Conservation (phyloP, 768 basidiomycete species). For the Mycena polygramma region DNA sequence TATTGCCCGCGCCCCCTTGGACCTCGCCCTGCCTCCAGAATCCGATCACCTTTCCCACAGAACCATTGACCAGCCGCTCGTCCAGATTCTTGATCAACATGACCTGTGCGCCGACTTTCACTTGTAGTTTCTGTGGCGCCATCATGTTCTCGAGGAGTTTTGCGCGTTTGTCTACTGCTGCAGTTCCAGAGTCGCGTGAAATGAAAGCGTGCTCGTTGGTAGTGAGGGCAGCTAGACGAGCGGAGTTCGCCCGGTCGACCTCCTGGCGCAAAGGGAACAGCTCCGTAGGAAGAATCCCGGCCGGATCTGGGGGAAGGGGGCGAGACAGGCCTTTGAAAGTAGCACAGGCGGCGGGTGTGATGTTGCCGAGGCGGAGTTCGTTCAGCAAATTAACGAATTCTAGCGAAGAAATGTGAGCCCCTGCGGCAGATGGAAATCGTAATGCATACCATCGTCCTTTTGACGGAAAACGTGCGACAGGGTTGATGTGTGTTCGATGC, state of each 20-base stretch:
- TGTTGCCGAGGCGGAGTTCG: constrained; percentile 73
- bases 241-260: constrained; percentile 74
- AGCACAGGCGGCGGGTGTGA: constrained; percentile 44
- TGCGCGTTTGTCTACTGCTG: constrained; percentile 56
- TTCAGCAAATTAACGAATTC: constrained; percentile 83
- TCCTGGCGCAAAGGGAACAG: constrained; percentile 77
- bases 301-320: constrained; percentile 35
- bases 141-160: constrained; percentile 74
- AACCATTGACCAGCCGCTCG: constrained; percentile 82
- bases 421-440: not conserved
- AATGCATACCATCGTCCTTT: constrained; percentile 70
- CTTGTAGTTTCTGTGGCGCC: constrained; percentile 64
- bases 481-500: constrained; percentile 71
- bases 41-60: constrained; percentile 77
- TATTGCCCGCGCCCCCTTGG: constrained; percentile 29
- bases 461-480: constrained; percentile 83
- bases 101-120: constrained; percentile 69
- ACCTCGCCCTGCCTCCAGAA: constrained; percentile 54
- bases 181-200: constrained; percentile 65
- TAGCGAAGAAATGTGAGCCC: constrained; percentile 39
- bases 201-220: constrained; percentile 57
- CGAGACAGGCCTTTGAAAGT: constrained; percentile 35
- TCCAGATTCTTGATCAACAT: constrained; percentile 88
- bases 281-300: constrained; percentile 59
- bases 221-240: constrained; percentile 64